These are phyloP conservation scores for Kodamaea restingae DNA, from an alignment of 805 yeast species.

Conservation along the genomic window DNA sequence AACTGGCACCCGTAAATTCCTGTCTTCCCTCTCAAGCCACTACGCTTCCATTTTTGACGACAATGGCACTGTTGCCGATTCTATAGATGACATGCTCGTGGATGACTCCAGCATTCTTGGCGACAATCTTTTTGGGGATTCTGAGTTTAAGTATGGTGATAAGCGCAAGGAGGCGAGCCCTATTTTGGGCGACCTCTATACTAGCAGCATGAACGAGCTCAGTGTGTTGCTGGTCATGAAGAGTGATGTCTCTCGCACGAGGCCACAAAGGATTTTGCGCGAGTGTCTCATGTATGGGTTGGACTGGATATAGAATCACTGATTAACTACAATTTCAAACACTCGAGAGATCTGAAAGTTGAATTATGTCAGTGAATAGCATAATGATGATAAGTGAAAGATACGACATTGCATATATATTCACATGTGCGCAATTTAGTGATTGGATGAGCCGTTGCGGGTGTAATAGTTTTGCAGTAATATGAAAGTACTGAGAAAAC, in stretches of 20 bases:
- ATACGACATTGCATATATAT: too few relatives aligned
- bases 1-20: constrained; percentile 1
- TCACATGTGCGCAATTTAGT: too few relatives aligned
- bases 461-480: too few relatives aligned
- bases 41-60: constrained; percentile 8
- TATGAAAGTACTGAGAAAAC: too few relatives aligned
- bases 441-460: too few relatives aligned
- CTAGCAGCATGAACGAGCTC: neutral
- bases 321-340: too few relatives aligned
- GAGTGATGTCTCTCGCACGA: neutral
- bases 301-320: constrained; percentile 2
- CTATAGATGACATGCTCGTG: constrained; percentile 7
- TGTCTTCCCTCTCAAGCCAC: constrained; percentile 4
- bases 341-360: too few relatives aligned
- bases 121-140: constrained; percentile 7
- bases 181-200: neutral
- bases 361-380: too few relatives aligned
- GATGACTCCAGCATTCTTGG: constrained; percentile 5
- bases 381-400: too few relatives aligned
- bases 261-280: constrained; percentile 1
- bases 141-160: constrained; percentile 1
- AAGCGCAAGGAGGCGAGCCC: constrained; percentile 2
- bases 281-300: constrained; percentile 5
- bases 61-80: constrained; percentile 1
- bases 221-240: constrained; percentile 1